These are phyloP conservation scores for Taiozyma sp. DNA, from an alignment of 1,139 yeast species.

Conservation along the genomic window DNA sequence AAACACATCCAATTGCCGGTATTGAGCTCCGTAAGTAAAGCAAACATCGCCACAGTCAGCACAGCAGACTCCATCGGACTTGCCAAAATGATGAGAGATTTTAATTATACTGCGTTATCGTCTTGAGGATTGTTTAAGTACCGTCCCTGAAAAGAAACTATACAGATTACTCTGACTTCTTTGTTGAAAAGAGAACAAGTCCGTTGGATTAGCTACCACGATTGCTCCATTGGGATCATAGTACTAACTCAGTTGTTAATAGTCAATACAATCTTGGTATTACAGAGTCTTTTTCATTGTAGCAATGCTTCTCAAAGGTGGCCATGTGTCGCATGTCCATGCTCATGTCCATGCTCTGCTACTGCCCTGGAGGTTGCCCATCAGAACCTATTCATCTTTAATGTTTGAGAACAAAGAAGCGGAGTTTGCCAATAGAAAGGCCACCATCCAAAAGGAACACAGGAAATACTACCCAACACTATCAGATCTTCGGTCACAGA, in stretches of 20 bases:
- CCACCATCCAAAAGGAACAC: conserved; percentile 4
- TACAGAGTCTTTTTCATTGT: not conserved
- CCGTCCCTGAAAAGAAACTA: conserved; percentile 24
- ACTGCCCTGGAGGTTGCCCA: not conserved
- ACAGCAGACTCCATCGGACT: not conserved
- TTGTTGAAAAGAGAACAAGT: not conserved
- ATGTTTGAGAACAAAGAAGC: conserved; percentile 27
- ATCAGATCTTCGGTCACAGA: conserved; percentile 4
- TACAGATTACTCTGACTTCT: conserved; percentile 4
- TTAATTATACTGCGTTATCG: conserved; percentile 27
- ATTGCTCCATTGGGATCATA: not conserved
- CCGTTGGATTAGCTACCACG: not conserved
- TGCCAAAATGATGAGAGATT: conserved; percentile 12
- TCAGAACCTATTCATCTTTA: conserved; percentile 12
- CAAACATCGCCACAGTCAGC: not conserved
- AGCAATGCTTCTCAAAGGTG: not conserved
- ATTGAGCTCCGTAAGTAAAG: not conserved
- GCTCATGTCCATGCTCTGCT: not conserved
- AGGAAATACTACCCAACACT: conserved; percentile 20
- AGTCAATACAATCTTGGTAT: not conserved
- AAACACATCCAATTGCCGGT: too few species aligned
- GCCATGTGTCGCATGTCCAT: too few species aligned
- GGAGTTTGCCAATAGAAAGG: conserved; percentile 39
- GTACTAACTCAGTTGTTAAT: not conserved
- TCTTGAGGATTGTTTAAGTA: conserved; percentile 27